These are phyloP conservation scores for Stenogyne calaminthoides DNA, from an alignment of 305 asterid species.

Conservation along the genomic window DNA sequence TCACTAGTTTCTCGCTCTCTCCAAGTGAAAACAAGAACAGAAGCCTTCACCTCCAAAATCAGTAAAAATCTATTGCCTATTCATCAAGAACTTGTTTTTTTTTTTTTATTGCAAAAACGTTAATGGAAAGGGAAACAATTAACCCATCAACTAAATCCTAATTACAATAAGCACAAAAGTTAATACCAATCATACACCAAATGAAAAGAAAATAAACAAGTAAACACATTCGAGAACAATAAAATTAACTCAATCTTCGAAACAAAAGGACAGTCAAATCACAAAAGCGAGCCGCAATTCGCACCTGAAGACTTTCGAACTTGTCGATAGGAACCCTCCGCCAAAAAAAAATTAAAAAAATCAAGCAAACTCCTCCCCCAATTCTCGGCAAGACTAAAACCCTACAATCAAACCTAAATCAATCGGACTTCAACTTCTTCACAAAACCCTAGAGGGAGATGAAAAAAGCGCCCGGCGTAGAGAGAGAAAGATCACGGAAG, in stretches of 20 bases:
- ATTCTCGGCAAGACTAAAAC: not conserved
- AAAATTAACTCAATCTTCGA: conserved; percentile 30
- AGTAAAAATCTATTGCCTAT: not conserved
- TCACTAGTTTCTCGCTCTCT: not conserved
- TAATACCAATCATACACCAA: conserved; percentile 6
- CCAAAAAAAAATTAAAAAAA: too few relatives aligned
- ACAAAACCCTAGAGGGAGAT: conserved; percentile 33
- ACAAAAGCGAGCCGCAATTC: too few relatives aligned
- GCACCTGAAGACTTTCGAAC: too few relatives aligned
- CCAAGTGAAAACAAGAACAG: not conserved
- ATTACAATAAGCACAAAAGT: not conserved
- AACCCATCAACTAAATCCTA: not conserved
- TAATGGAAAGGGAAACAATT: not conserved
- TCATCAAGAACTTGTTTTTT: not conserved
- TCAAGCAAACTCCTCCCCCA: too few relatives aligned
- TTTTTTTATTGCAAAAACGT: not conserved
- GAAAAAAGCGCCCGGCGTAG: conserved; percentile 29
- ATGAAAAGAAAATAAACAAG: too few relatives aligned
- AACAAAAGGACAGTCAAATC: not conserved
- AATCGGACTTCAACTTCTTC: too few relatives aligned
- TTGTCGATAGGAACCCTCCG: too few relatives aligned
- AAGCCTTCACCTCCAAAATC: not conserved
- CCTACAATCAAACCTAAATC: too few relatives aligned
- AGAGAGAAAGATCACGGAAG: conserved; percentile 34
- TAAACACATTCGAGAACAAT: not conserved